Base-by-base conservation (phyloP, 257 asterid genomes). In the Gardenia jasminoides region DNA sequence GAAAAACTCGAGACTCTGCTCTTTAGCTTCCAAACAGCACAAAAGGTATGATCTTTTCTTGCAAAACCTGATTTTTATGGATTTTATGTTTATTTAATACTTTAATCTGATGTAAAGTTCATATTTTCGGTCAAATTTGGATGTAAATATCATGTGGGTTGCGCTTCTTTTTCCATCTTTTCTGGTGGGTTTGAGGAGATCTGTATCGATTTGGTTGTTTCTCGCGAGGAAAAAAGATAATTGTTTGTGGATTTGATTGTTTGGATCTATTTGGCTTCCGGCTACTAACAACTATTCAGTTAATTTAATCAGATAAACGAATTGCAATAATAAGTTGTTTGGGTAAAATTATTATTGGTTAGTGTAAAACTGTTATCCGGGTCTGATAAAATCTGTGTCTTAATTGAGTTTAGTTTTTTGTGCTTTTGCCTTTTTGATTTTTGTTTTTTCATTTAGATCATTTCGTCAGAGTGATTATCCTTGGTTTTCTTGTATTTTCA, bases 191-290 rank as follows among this genome's bases (percentile, higher is more conserved):
- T 5, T n/a, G 70, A 64, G 28, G 79, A 76, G 62, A 76, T 76
- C 72, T 44, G 62, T 62, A 28, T 36, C n/a, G 79, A 43, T 76
- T 62, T 62, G 20, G 19, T 39, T 3, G 78, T 61, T 41, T 75
- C 17, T 43, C 44, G 12, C 4, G 0, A 8, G 26, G n/a, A n/a
- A n/a, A n/a, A 58, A 39, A 11, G 10, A 12, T 6, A 74, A 52
- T 26, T 41, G 44, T 12, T 19, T 59, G 59, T 54, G 71, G 12
- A 10, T 62, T 76, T 62, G 62, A 62, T 76, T 16, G 22, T 54
- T 16, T 76, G 41, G 79, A 62, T 76, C 62, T 76, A 30, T 15
- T 75, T 75, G 33, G 17, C 30, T 20, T 74, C 15, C 15, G 15
- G 70, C 10, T 9, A 10, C 12, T 26, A 62, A 26, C 15, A 13